Conservation (phyloP, 306 rosid genomes). For the Boehmeria nivea region DNA sequence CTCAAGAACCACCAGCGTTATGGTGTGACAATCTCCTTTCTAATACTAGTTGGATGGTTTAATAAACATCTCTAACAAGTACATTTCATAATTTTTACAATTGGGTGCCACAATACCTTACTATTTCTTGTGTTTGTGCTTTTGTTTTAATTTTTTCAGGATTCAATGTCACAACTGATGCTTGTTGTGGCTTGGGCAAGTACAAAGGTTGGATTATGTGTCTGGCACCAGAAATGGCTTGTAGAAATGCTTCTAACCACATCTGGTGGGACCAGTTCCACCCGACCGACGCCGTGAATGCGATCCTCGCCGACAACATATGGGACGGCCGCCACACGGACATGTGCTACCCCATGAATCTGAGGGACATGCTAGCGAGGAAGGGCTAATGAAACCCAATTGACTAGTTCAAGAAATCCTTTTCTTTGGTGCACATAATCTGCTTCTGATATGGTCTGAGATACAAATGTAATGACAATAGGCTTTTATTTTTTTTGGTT, state of each 20-base stretch:
- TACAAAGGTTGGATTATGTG: slow-evolving; percentile 86
- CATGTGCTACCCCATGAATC: slow-evolving; percentile 73
- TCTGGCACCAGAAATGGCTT: slow-evolving; percentile 70
- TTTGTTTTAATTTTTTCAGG: slow-evolving; percentile 39
- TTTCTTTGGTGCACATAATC: background rate
- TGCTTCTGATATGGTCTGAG: background rate
- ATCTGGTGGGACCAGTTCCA: slow-evolving; percentile 98
- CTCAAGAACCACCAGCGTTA: slow-evolving; percentile 54
- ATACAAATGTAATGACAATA: background rate
- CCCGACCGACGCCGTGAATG: slow-evolving; percentile 82
- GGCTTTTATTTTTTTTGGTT: no score
- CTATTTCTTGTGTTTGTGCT: slow-evolving; percentile 20
- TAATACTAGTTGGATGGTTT: no score
- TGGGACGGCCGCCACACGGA: slow-evolving; percentile 67
- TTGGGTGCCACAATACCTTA: no score
- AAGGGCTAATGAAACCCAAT: slow-evolving; percentile 15
- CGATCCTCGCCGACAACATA: slow-evolving; percentile 72
- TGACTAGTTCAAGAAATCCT: slow-evolving; percentile 5
- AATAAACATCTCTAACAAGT: no score
- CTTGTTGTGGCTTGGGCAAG: slow-evolving; percentile 90
- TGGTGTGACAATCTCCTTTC: slow-evolving; percentile 30
- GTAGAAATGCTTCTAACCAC: slow-evolving; percentile 62
- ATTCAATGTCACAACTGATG: slow-evolving; percentile 54
- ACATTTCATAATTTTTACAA: no score
- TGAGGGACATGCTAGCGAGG: slow-evolving; percentile 49